Evolutionary conservation across 108 stramenopile genomes (phyloP), one percentile per base, ranked within the genome.

Genomic region (Discostella stelligeroides): DNA sequence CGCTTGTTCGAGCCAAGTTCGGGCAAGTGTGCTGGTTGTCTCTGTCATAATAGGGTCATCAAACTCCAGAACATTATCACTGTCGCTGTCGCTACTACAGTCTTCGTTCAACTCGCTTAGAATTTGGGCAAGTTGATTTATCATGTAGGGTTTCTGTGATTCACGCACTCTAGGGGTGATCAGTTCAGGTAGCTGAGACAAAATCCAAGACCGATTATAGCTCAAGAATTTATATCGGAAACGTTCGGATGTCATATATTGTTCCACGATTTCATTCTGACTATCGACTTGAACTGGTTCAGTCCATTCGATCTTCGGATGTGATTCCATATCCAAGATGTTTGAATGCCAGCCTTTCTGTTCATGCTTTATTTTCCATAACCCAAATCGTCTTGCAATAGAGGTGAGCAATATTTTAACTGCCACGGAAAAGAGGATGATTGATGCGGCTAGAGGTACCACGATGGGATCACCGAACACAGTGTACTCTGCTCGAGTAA

Each of bases 201-300:
- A 81, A 25, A 95, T 60, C 91, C 92, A 95, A 4, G 84, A 71
- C 20, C 91, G 66, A 46, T 95, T 92, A 85, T 95, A 90, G 57
- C 85, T 82, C 38, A 95, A 70, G 75, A 95, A 95, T 67, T 90
- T 91, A 73, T 86, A 91, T n/a, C 91, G 84, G 72, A 95, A 95
- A 15, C 87, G 84, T 46, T 92, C 91, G 9, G 68, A 63, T 7
- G 91, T 84, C 25, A 95, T 84, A 23, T 84, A 65, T 57, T 88
- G 84, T 60, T 92, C 92, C 88, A 95, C 85, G 65, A 88, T 42
- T 53, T 79, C 90, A 6, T 84, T 69, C 46, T 90, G 87, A 73
- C 89, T 83, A 29, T 63, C 63, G 11, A 80, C 75, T 48, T 84
- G 49, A 29, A 80, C 57, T 17, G 80, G 72, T 23, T 82, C 84